Base-by-base conservation (phyloP, 2,329 filamentous ascomycete species). In the Xylaria sp. region DNA sequence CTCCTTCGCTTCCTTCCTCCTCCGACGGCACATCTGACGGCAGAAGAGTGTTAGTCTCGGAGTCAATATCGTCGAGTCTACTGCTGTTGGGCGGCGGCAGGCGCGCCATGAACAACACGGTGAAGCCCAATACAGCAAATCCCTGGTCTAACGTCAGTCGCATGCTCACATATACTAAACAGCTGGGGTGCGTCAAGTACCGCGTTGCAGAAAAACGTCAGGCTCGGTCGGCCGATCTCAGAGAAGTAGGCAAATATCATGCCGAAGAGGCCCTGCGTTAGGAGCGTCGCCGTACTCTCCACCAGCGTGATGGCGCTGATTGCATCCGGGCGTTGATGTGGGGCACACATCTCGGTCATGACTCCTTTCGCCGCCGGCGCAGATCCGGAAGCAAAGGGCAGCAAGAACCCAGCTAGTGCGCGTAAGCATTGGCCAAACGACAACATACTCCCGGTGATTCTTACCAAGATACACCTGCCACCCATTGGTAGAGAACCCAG, bases 281-380 rank as follows among this genome's bases (percentile, higher is more conserved):
- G 74, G 1, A 91, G 70, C 20, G 81, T 75, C 0, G 86, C 87
- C 26, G 89, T 78, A 59, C 88, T 89, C 64, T 91, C 88, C 0
- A 90, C 82, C 0, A 90, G 72, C 0, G 85, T 89, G 11, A 91
- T 85, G 0, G 85, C 86, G 38, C 85, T 85, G 2, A 91, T 72
- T 0, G 88, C 87, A 63, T 91, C 87, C 0, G 82, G 78, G 0
- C 87, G 78, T 50, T 87, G 81, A 0, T 76, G 76, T 1, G 82
- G 76, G 0, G 85, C 74, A 41, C 86, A 86, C 85, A 90, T 87
- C 52, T 88, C 82, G 0, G 88, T 80, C 54, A 90, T 89, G n/a
- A 87, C 85, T 0, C 87, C 88, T 60, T 90, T 91, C 1, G 86
- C 85, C 0, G 87, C 85, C 0, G 86, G 81, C 0, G 86, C 87